Percentiles rank a stretch among this genome's conserved stretches.
phyloP scores from a whole-genome alignment of 106 monocot genomes.

The Alisma plantagoaquatica region DNA sequence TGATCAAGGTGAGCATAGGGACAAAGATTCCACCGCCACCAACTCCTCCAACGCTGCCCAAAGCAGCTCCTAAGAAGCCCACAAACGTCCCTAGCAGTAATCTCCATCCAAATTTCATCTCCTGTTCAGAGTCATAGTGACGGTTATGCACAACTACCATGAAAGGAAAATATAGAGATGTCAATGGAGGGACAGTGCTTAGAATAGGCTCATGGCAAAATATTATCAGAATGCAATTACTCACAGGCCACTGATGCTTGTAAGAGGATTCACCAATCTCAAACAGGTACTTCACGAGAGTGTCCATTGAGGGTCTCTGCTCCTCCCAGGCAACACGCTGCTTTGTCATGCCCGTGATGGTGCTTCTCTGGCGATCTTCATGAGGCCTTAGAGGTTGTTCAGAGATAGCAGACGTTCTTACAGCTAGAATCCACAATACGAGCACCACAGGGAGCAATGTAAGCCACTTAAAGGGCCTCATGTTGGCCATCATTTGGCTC shows the following conservation, averaged over 20 bases:
- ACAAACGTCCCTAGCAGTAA: constrained; percentile 49
- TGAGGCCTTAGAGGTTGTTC: no score
- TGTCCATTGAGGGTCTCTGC: no score
- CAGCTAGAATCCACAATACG: no score
- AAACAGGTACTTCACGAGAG: constrained; percentile 2
- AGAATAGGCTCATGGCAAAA: no score
- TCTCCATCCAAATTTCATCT: constrained; percentile 60
- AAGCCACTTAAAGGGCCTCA: no score
- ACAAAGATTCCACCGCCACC: constrained; percentile 79
- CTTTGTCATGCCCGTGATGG: no score
- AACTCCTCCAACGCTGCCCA: constrained; percentile 74
- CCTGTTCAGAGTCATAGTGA: background rate
- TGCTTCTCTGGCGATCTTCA: no score
- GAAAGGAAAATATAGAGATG: background rate
- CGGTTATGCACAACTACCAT: background rate
- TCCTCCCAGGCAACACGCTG: no score
- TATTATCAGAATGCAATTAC: background rate
- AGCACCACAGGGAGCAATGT: no score
- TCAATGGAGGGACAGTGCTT: no score
- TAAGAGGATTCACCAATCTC: background rate
- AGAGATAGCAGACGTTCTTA: no score
- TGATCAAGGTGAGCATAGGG: constrained; percentile 69
- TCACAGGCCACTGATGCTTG: constrained; percentile 2
- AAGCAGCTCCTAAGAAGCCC: constrained; percentile 61
- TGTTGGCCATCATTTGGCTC: no score